Base-by-base conservation (phyloP, 192 early-diverging fungal genomes). In the Gonapodya sp. region DNA sequence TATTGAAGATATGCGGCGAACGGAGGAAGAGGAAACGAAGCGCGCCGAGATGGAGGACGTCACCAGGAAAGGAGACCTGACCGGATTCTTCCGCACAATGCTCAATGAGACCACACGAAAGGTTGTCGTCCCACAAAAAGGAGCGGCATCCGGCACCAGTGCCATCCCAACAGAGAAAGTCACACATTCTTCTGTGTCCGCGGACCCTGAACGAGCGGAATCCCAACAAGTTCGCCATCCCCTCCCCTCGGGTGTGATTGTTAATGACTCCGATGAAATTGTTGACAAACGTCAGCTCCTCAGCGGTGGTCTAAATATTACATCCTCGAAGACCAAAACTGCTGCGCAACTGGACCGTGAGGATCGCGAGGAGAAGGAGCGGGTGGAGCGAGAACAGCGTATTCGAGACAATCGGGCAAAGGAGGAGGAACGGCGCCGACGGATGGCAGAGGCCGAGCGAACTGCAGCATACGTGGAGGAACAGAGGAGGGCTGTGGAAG, bases 271-370 rank as follows among this genome's bases (percentile, higher is more conserved):
- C 18, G 87, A 92, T 8, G 86, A 93, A 36, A 85, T 95, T 34
- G 91, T 95, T 14, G 93, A 95, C 83, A 94, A 94, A 82, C 87
- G 93, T 2, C 86, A 92, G 34, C 83, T 95, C 1, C 85, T 95
- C 16, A 81, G 84, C 1, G 91, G 91, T 78, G 94, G 94, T 1
- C 87, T 95, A 35, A 95, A 95, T 78, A 64, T 64, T 24, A 16
- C 46, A 81, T 95, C 1, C 81, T 85, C 18, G 35, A 80, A 0
- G 82, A 83, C 35, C 78, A 72, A 8, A 81, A 83, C 1, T 36
- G 81, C 24, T 73, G 79, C 0, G 75, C 81, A 2, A 32, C 82
- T 0, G 82, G 83, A 73, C 78, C 79, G 36, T 79, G 82, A 31
- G 78, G 81, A 0, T 36, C 72, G 18, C 80, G 46, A 64, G 87